These are phyloP conservation scores for Drechslerella stenobrocha DNA, from an alignment of 2,329 filamentous ascomycete species.

Conservation along the genomic window DNA sequence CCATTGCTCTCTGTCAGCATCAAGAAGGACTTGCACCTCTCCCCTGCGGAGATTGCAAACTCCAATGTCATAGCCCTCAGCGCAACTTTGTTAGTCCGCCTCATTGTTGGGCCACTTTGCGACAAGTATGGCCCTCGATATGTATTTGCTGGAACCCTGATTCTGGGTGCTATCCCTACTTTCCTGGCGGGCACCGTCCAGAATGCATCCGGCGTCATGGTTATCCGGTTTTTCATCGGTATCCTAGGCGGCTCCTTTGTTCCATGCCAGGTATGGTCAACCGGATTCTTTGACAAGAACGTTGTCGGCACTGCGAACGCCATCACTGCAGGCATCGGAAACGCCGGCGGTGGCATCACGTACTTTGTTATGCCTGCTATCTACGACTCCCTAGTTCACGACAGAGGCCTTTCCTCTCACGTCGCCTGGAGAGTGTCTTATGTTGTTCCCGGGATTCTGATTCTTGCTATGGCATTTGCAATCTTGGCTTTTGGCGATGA, in stretches of 20 bases:
- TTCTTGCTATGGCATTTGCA: conserved; percentile 66
- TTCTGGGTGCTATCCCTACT: conserved; percentile 77
- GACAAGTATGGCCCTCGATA: conserved; percentile 79
- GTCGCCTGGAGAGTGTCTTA: conserved; percentile 84
- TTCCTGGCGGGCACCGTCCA: conserved; percentile 78
- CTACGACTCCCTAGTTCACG: conserved; percentile 71
- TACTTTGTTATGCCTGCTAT: conserved; percentile 94
- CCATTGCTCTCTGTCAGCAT: conserved; percentile 79
- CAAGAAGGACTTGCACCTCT: conserved; percentile 74
- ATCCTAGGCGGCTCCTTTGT: conserved; percentile 78
- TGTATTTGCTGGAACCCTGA: conserved; percentile 76
- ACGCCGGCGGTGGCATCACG: conserved; percentile 84
- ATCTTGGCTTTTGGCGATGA: conserved; percentile 77
- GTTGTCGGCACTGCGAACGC: conserved; percentile 87
- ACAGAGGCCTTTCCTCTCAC: conserved; percentile 65
- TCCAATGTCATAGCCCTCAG: conserved; percentile 84
- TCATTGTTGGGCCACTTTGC: conserved; percentile 79
- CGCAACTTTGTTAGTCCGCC: conserved; percentile 71
- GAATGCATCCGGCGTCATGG: conserved; percentile 68
- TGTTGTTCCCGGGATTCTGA: conserved; percentile 77
- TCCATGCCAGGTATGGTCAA: conserved; percentile 89
- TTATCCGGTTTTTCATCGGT: conserved; percentile 77
- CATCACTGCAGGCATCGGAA: conserved; percentile 80
- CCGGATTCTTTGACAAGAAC: conserved; percentile 90
- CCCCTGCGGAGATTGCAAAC: conserved; percentile 73